Evolutionary conservation across 164 flowering plant genomes (phyloP), one percentile per base, ranked within the genome.

Genomic region (Santalum album): DNA sequence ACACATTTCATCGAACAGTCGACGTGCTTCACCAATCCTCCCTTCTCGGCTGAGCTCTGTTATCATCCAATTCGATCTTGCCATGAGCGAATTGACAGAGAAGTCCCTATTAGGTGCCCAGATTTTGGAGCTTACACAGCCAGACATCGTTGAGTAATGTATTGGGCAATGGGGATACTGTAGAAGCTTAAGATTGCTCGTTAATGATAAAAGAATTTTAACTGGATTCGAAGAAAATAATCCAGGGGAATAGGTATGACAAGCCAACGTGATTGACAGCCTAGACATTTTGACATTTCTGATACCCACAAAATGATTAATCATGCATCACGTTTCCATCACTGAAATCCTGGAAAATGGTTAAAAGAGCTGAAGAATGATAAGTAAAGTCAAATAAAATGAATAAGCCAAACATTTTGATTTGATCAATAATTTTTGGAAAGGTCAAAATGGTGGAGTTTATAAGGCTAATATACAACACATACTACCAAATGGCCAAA

Each of bases 21-120:
- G 50, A 22, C 50, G 50, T n/a, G 50, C 50, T 16, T 46, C 50
- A 3, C 25, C 11, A 14, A 46, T 46, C 16, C 50, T 46, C 14
- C 50, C 50, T 4, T n/a, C 50, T 46, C 50, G 23, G 16, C 11
- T 23, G 12, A 46, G 50, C 23, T 46, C 25, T 9, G 50, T 19
- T 0, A 23, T 46, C 50, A 46, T 46, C 50, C 22, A 46, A 46
- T n/a, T 46, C 23, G 25, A 46, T n/a, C 50, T 0, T 2, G 50
- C 23, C 5, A 19, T 14, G 25, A 3, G n/a, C 23, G 50, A 23
- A 46, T 23, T 20, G 4, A 15, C 22, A 19, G 50, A 46, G 16
- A n/a, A 9, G 18, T 46, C 23, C 7, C 25, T 2, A 46, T n/a
- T 19, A 12, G 22, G 23, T 16, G 1, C 4, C 16, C 22, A 19